phyloP scores from a whole-genome alignment of 2,329 filamentous ascomycete species.

The Diaporthe capsici region DNA sequence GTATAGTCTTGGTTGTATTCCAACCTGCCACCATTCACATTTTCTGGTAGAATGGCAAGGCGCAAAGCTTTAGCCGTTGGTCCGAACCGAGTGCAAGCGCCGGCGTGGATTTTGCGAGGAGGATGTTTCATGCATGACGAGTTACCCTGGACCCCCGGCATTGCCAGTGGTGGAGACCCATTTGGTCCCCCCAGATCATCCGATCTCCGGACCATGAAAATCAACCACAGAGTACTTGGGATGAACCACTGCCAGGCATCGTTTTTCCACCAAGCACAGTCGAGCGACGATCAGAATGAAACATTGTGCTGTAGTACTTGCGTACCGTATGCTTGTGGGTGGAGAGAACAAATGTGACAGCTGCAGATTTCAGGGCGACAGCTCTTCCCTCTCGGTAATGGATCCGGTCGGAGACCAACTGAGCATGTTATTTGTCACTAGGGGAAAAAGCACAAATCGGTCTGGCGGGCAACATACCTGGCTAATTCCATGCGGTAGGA shows the following conservation, averaged over 20 bases:
- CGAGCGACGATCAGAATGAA: conserved; percentile 7
- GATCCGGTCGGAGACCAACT: not conserved
- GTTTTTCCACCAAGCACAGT: conserved; percentile 14
- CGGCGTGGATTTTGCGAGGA: not conserved
- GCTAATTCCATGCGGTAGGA: not conserved
- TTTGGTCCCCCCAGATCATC: conserved; percentile 28
- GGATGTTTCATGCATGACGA: conserved; percentile 20
- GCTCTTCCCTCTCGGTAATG: not conserved
- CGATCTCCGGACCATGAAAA: conserved; percentile 20
- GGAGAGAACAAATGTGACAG: not conserved
- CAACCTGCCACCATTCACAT: not conserved
- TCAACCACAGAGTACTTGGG: not conserved
- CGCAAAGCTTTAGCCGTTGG: not conserved
- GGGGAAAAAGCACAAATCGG: not conserved
- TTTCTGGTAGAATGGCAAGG: not conserved
- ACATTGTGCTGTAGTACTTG: not conserved
- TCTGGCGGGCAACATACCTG: not conserved
- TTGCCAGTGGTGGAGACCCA: conserved; percentile 6
- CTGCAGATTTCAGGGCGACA: not conserved
- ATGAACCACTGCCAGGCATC: not conserved
- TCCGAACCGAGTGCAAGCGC: not conserved
- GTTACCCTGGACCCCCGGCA: conserved; percentile 5
- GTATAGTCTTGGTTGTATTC: not conserved
- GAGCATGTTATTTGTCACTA: not conserved
- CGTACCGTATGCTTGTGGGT: not conserved